Conservation (phyloP, 306 rosid genomes). For the Echinosophora koreensis region DNA sequence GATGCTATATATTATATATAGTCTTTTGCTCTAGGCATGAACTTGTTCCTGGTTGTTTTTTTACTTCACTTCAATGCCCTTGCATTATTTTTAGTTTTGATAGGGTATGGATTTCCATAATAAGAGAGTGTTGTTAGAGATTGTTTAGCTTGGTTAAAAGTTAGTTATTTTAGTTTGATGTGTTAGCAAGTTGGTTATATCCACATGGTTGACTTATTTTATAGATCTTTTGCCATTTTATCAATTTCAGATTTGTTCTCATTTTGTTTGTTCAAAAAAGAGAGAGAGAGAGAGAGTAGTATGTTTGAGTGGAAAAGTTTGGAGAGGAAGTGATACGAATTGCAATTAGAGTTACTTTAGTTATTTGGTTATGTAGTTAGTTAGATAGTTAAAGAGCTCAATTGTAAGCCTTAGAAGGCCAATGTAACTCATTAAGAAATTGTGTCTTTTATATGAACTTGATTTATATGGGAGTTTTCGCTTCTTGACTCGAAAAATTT, state of each 20-base stretch:
- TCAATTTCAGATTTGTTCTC: no score
- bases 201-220: no score
- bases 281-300: no score
- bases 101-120: neutral
- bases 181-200: neutral
- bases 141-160: no score
- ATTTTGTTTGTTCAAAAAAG: no score
- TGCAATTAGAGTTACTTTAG: no score
- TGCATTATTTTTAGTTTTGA: neutral
- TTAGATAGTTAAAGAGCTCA: no score
- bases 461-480: no score
- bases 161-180: neutral
- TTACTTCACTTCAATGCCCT: neutral
- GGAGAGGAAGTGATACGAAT: neutral
- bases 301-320: neutral
- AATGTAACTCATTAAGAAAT: neutral
- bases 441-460: neutral
- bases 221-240: no score
- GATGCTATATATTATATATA: neutral
- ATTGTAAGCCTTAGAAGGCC: neutral
- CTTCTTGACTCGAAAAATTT: no score
- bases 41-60: constrained; percentile 18
- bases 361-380: neutral
- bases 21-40: constrained; percentile 22
- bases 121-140: neutral